Base-by-base conservation (phyloP, 768 basidiomycete genomes). In the Termitomyces bulborhizus region DNA sequence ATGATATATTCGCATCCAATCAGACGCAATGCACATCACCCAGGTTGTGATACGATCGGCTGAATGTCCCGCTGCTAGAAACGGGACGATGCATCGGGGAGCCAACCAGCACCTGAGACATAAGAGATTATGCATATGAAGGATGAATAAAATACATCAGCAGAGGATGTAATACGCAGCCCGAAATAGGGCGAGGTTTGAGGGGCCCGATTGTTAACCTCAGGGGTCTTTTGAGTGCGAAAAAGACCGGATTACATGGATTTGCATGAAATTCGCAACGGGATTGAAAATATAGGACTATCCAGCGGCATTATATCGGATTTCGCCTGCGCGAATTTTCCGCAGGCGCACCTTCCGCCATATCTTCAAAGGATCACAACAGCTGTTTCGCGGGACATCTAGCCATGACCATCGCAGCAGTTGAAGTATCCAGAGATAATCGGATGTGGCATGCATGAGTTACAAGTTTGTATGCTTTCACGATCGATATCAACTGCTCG, bases 121-220 rank as follows among this genome's bases (percentile, higher is more conserved):
- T 27, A 8, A 40, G 12, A 15, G 18, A n/a, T 29, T 16, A 41
- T n/a, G n/a, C n/a, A n/a, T n/a, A n/a, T 13, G 4, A 45, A 21
- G n/a, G 21, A 21, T 18, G 13, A 1, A 29, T 6, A 26, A 46
- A 40, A 46, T 51, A 71, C 70, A 65, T 92, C 90, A 0, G 88
- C 88, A 4, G 82, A 78, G 1, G 83, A 74, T 0, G 83, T 85
- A 21, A 84, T 83, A 42, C 86, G 80, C 3, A 87, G 89, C 89
- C 88, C 90, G 4, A 79, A 71, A 81, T 80, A 11, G 78, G 57
- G 63, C 90, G 42, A 90, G 68, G 65, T 86, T 90, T 36, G 74
- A 66, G 8, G 85, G 78, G 36, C 78, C 75, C 1, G 84, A 79
- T 65, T 90, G 88, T 64, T 90, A 77, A 6, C 82, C 82, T 36